phyloP scores from a whole-genome alignment of 805 yeast genomes.

The Clavispora asparagi region DNA sequence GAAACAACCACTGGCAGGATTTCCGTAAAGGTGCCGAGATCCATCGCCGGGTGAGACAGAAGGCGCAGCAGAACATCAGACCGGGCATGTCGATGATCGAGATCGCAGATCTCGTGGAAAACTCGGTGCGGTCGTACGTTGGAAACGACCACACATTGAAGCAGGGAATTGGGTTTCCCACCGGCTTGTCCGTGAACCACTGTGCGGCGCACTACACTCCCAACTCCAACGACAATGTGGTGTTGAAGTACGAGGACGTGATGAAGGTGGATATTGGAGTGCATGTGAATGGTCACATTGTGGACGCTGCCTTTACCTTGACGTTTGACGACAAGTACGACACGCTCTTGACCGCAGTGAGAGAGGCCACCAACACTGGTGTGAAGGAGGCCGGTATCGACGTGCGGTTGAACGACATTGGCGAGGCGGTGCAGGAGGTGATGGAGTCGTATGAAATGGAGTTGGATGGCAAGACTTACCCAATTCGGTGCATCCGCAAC shows the following conservation, averaged over 20 bases:
- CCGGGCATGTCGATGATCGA: conserved; percentile 94
- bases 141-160: conserved; percentile 56
- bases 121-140: conserved; percentile 70
- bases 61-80: conserved; percentile 65
- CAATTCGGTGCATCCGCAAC: conserved; percentile 85
- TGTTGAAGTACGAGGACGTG: conserved; percentile 80
- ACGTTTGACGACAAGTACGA: conserved; percentile 84
- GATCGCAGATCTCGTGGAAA: conserved; percentile 84
- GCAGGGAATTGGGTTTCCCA: conserved; percentile 96
- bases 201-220: conserved; percentile 99
- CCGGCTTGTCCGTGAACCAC: conserved; percentile 91
- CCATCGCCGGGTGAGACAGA: conserved; percentile 84
- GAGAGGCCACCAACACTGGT: conserved; percentile 92
- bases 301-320: conserved; percentile 93
- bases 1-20: conserved; percentile 68
- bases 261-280: conserved; percentile 97
- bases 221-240: conserved; percentile 85
- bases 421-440: conserved; percentile 92
- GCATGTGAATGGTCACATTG: conserved; percentile 88
- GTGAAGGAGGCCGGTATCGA: conserved; percentile 91
- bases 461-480: conserved; percentile 77
- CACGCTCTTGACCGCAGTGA: conserved; percentile 74
- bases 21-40: conserved; percentile 95
- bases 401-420: conserved; percentile 90
- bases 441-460: conserved; percentile 97